Conservation (phyloP, 2,329 filamentous ascomycete genomes). For the Botrytis galanthina region DNA sequence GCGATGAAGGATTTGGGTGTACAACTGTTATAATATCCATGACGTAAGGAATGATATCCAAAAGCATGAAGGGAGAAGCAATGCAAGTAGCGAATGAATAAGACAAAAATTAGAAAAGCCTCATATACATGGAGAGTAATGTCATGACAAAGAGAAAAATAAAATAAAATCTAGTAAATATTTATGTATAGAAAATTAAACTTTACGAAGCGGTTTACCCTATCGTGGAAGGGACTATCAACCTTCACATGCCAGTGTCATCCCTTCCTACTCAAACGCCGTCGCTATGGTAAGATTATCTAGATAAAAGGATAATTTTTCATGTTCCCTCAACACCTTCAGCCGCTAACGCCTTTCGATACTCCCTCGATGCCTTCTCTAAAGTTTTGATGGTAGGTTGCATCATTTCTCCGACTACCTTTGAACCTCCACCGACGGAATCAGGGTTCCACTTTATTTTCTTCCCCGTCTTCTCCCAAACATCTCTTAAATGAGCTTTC, state of each 20-base stretch:
- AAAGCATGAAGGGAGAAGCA: slow-evolving; percentile 18
- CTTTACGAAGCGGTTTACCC: background rate
- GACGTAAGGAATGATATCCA: slow-evolving; percentile 25
- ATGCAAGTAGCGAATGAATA: slow-evolving; percentile 13
- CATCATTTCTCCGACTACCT: slow-evolving; percentile 73
- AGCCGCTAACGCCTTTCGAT: slow-evolving; percentile 67
- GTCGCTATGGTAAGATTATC: slow-evolving; percentile 30
- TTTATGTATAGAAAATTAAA: slow-evolving; percentile 10
- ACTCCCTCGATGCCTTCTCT: slow-evolving; percentile 67
- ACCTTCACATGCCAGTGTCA: slow-evolving; percentile 21
- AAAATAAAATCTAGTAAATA: background rate
- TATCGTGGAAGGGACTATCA: background rate
- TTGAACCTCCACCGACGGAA: slow-evolving; percentile 69
- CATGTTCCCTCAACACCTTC: slow-evolving; percentile 42
- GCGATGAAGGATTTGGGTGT: slow-evolving; percentile 17
- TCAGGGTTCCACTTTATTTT: slow-evolving; percentile 68
- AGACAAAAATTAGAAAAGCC: slow-evolving; percentile 11
- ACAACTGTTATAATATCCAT: slow-evolving; percentile 28
- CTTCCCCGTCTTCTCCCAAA: slow-evolving; percentile 70
- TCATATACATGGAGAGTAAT: background rate
- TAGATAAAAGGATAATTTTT: slow-evolving; percentile 3
- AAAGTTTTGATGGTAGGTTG: slow-evolving; percentile 71
- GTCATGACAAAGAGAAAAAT: background rate
- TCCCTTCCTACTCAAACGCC: slow-evolving; percentile 30
- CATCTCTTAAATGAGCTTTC: slow-evolving; percentile 68